Evolutionary conservation across 1,284 basidiomycete species (phyloP).

Genomic region (Leccinum solheimii): DNA sequence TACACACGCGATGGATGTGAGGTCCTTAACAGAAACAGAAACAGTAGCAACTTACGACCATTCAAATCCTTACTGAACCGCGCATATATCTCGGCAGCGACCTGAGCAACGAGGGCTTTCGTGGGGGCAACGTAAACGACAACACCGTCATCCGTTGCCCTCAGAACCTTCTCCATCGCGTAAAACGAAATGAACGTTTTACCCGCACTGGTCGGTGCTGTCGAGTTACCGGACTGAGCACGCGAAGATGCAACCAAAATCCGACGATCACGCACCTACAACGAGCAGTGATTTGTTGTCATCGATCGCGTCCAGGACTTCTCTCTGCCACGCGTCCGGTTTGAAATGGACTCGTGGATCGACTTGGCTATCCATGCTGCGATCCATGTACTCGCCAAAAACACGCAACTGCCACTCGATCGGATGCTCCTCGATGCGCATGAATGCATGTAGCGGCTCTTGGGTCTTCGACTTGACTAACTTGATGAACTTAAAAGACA

Average conservation of each 20-base stretch:
- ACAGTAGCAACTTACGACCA: constrained; percentile 39
- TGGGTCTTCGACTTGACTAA: constrained; percentile 49
- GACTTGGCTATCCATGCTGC: constrained; percentile 60
- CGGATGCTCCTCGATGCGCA: constrained; percentile 57
- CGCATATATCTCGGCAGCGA: constrained; percentile 70
- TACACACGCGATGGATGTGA: constrained; percentile 22
- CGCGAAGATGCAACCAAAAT: neutral
- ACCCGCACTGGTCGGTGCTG: constrained; percentile 67
- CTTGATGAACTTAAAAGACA: constrained; percentile 58
- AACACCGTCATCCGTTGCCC: constrained; percentile 61
- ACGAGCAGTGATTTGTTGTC: constrained; percentile 59
- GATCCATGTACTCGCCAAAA: constrained; percentile 73
- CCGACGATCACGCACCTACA: constrained; percentile 47
- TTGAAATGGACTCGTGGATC: constrained; percentile 62
- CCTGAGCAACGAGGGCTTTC: constrained; percentile 68
- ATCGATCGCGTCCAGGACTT: constrained; percentile 66
- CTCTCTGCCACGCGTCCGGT: constrained; percentile 70
- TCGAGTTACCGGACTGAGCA: neutral
- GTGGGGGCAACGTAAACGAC: constrained; percentile 75
- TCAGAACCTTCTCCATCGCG: constrained; percentile 68
- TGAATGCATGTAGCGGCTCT: constrained; percentile 47
- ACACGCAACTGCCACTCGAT: constrained; percentile 63
- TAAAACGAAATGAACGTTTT: constrained; percentile 79
- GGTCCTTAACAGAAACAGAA: neutral
- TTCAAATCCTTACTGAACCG: constrained; percentile 62